Evolutionary conservation across 192 early-diverging fungal species (phyloP), one percentile per base, ranked within the genome.

Genomic region (Radiomyces spectabilis): DNA sequence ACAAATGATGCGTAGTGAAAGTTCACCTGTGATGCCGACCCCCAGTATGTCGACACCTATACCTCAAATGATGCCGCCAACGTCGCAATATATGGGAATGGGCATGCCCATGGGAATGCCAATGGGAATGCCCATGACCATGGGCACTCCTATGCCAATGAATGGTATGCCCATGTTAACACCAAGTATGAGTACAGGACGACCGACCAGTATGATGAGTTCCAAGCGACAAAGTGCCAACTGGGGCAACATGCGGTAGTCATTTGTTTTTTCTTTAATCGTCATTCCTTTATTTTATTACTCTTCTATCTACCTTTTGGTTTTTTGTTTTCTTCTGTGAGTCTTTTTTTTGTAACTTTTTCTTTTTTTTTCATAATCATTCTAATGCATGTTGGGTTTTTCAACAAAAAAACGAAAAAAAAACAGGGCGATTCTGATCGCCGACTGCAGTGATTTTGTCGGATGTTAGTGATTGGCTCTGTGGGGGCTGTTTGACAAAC

Each of bases 1-100:
- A 39, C 41, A 57, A 38, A 57, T 57, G 26, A 24, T 43, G 10
- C 41, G 59, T 27, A 61, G 40, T 35, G 59, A 61, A 47, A 51
- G 40, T 33, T 37, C 55, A n/a, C 37, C 49, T 19, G 27, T 21
- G 18, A 41, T 51, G 10, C 48, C 49, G 1, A 22, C 26, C 3
- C 3, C 33, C 0, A 51, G 48, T 10, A 26, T 37, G 33, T 46
- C 41, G 10, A 51, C 51, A 16, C 32, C 51, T 4, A 16, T 18
- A 40, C n/a, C n/a, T 40, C 38, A 40, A 40, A 40, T 40, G 38
- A 40, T 40, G 38, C n/a, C n/a, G n/a, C n/a, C n/a, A n/a, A n/a
- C n/a, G n/a, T n/a, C n/a, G n/a, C n/a, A n/a, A n/a, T n/a, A n/a
- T n/a, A n/a, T n/a, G n/a, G n/a, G n/a, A n/a, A n/a, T n/a, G n/a